phyloP scores from a whole-genome alignment of 371 early-diverging fungal genomes.

The Saksenaea oblongispora region DNA sequence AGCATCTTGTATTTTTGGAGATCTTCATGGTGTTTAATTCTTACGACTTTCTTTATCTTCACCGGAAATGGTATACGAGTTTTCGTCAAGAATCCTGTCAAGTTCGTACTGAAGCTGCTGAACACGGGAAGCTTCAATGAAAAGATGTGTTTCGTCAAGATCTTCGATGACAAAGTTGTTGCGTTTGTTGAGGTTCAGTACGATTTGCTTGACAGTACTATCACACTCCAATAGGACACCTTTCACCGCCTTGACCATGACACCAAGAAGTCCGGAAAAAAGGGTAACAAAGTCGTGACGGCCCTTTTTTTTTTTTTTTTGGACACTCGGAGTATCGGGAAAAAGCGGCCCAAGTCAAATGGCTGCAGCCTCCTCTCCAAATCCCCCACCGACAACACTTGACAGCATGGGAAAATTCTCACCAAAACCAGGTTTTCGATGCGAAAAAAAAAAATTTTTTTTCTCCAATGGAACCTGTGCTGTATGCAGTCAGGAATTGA shows the following conservation, averaged over 20 bases:
- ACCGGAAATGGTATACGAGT: slow-evolving; percentile 63
- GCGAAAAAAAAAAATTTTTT: too few relatives aligned
- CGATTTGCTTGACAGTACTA: slow-evolving; percentile 80
- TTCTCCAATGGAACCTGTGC: too few relatives aligned
- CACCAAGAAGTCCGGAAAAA: slow-evolving; percentile 8
- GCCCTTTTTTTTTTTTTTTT: neutral
- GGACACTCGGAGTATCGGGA: neutral
- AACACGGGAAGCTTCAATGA: slow-evolving; percentile 72
- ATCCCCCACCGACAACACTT: neutral
- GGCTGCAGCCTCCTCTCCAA: too few relatives aligned
- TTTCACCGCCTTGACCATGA: slow-evolving; percentile 54
- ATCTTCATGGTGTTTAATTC: slow-evolving; percentile 14
- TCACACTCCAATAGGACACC: slow-evolving; percentile 68
- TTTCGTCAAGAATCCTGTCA: slow-evolving; percentile 78
- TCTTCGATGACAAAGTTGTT: slow-evolving; percentile 84
- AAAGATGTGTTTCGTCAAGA: slow-evolving; percentile 84
- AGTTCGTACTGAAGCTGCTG: slow-evolving; percentile 65
- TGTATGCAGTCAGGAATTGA: too few relatives aligned
- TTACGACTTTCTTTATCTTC: slow-evolving; percentile 43
- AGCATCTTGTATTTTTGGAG: slow-evolving; percentile 2
- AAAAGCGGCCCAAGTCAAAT: too few relatives aligned
- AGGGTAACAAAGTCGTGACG: neutral
- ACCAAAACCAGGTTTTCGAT: too few relatives aligned
- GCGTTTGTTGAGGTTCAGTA: slow-evolving; percentile 72
- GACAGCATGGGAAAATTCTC: too few relatives aligned